Conservation (phyloP, 768 basidiomycete genomes). For the Trichaptum fuscoviolaceum region DNA sequence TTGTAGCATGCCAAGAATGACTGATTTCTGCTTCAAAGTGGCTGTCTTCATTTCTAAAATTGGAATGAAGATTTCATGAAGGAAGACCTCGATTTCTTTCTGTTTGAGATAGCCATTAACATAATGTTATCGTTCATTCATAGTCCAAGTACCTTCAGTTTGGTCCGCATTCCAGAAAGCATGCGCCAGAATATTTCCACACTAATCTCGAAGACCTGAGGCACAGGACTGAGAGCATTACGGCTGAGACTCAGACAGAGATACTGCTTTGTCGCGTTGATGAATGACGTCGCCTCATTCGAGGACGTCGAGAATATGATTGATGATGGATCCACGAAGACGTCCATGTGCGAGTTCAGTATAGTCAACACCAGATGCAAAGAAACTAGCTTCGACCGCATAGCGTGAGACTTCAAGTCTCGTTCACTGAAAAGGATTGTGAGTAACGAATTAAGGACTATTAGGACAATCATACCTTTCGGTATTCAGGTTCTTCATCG, state of each 20-base stretch:
- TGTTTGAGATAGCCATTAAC: conserved; percentile 25
- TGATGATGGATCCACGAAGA: conserved; percentile 85
- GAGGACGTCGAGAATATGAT: conserved; percentile 89
- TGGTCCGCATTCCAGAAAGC: conserved; percentile 88
- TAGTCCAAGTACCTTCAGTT: conserved; percentile 69
- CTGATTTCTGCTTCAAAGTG: conserved; percentile 90
- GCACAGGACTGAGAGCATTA: conserved; percentile 92
- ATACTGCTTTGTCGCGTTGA: conserved; percentile 94
- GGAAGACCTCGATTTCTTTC: conserved; percentile 99
- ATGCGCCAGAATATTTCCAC: conserved; percentile 99
- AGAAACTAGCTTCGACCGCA: conserved; percentile 94
- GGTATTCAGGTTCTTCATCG: conserved; percentile 92
- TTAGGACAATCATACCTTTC: conserved; percentile 66
- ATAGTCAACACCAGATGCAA: conserved; percentile 92
- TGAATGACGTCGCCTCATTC: conserved; percentile 81
- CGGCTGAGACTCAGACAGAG: conserved; percentile 88
- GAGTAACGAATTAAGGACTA: conserved; percentile 5
- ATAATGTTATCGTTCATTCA: neutral
- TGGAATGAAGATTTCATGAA: conserved; percentile 98
- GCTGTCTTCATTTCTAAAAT: conserved; percentile 98
- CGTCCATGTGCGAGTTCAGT: conserved; percentile 82
- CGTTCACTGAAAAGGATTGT: conserved; percentile 59
- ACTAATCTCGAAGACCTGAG: conserved; percentile 95
- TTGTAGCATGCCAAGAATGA: conserved; percentile 83
- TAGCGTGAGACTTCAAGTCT: conserved; percentile 93